A percentile compares a stretch with the other conserved stretches of the same genome.
Conservation (phyloP, 306 rosid species). For the Cicer yamashitae region DNA sequence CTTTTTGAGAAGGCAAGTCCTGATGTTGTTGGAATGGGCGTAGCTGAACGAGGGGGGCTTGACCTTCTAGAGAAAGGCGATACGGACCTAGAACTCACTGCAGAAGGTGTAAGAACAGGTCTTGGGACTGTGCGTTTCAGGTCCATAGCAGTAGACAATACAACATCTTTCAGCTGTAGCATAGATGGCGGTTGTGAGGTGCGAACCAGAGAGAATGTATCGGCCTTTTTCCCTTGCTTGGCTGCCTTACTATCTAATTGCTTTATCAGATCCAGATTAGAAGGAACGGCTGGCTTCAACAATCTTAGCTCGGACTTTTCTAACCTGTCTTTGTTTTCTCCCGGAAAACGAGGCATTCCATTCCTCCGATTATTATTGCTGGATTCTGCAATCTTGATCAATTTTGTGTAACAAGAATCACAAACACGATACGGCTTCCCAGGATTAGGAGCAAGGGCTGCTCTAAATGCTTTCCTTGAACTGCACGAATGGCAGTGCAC, state of each 20-base stretch:
- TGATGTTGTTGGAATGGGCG: slow-evolving; percentile 92
- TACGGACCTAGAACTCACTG: slow-evolving; percentile 86
- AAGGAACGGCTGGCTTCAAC: slow-evolving; percentile 68
- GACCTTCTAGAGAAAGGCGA: slow-evolving; percentile 95
- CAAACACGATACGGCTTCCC: slow-evolving; percentile 91
- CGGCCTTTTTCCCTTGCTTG: slow-evolving; percentile 94
- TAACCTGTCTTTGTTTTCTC: slow-evolving; percentile 93
- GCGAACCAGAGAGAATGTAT: slow-evolving; percentile 79
- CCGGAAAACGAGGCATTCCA: slow-evolving; percentile 80
- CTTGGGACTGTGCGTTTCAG: slow-evolving; percentile 80
- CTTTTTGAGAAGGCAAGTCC: slow-evolving; percentile 94
- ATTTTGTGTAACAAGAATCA: slow-evolving; percentile 82
- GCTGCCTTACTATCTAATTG: slow-evolving; percentile 96
- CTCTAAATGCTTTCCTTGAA: slow-evolving; percentile 91
- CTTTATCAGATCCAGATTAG: slow-evolving; percentile 93
- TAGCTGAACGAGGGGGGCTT: slow-evolving; percentile 97
- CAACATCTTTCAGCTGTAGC: slow-evolving; percentile 92
- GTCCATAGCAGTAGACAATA: slow-evolving; percentile 78
- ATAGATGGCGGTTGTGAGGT: slow-evolving; percentile 82
- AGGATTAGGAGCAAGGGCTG: slow-evolving; percentile 93
- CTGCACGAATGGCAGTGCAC: slow-evolving; percentile 99
- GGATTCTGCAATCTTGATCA: slow-evolving; percentile 79
- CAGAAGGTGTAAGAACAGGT: slow-evolving; percentile 77
- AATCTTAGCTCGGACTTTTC: slow-evolving; percentile 79
- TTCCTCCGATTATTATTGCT: slow-evolving; percentile 66